Percentiles rank a stretch among this genome's conserved stretches.
Evolutionary conservation across 2,329 filamentous ascomycete genomes (phyloP).

Genomic region (Plectosphaerella sp.): DNA sequence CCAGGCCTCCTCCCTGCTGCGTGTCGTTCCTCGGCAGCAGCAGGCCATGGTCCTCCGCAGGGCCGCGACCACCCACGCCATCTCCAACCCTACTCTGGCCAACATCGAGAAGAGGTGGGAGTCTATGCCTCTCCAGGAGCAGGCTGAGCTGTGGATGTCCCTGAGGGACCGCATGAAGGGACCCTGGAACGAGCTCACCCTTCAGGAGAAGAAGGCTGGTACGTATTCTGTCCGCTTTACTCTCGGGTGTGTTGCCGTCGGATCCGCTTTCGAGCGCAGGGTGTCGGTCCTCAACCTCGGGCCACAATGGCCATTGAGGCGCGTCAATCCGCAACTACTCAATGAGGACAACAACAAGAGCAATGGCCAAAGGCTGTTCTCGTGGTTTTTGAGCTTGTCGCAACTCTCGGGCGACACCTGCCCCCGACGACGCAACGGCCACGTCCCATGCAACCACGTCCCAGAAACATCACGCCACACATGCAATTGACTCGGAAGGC

Average conservation of each 20-base stretch:
- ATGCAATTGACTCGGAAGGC: conserved; percentile 17
- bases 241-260: background rate
- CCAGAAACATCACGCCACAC: conserved; percentile 9
- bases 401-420: too few species aligned
- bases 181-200: conserved; percentile 90
- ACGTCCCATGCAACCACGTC: conserved; percentile 1
- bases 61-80: conserved; percentile 75
- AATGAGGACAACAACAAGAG: background rate
- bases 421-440: too few species aligned
- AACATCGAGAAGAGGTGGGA: conserved; percentile 99
- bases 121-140: conserved; percentile 94
- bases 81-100: conserved; percentile 94
- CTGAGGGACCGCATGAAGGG: conserved; percentile 98
- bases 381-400: too few species aligned
- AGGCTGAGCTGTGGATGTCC: conserved; percentile 98
- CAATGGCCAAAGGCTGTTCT: too few species aligned
- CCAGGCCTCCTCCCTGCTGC: conserved; percentile 47
- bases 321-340: background rate
- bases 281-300: background rate
- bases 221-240: conserved; percentile 40
- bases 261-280: background rate
- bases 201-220: conserved; percentile 99
- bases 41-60: conserved; percentile 41
- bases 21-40: conserved; percentile 31
- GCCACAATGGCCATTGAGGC: conserved; percentile 1